Percentiles rank a stretch among this genome's conserved stretches.
phyloP scores from a whole-genome alignment of 2,329 filamentous ascomycete genomes.

The Trichoderma afroharzianum region DNA sequence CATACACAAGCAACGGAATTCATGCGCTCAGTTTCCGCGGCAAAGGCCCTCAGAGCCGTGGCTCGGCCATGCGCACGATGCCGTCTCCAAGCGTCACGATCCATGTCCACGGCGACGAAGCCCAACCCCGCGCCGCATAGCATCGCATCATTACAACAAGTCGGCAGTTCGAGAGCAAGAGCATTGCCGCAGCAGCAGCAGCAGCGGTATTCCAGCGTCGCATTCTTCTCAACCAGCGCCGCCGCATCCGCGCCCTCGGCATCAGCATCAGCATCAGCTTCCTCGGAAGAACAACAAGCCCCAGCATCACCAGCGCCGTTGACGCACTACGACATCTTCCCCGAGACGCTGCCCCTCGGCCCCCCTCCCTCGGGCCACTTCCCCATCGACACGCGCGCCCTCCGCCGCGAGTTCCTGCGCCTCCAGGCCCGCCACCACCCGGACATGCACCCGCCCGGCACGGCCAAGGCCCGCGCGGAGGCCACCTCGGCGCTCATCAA shows the following conservation, averaged over 20 bases:
- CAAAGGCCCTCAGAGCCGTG: conserved; percentile 26
- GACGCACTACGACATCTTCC: conserved; percentile 88
- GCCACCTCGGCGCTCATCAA: conserved; percentile 81
- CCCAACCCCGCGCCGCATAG: not conserved
- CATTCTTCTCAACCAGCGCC: not conserved
- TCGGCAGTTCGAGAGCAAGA: not conserved
- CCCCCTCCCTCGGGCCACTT: conserved; percentile 78
- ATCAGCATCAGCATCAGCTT: not conserved
- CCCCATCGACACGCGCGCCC: conserved; percentile 62
- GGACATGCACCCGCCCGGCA: conserved; percentile 55
- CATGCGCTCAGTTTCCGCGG: conserved; percentile 27
- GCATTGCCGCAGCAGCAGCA: not conserved
- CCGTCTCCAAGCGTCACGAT: conserved; percentile 28
- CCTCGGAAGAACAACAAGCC: not conserved
- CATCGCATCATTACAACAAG: not conserved
- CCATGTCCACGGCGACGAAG: conserved; percentile 16
- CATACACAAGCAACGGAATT: not conserved
- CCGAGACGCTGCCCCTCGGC: conserved; percentile 68
- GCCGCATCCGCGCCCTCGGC: not conserved
- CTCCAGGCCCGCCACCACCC: conserved; percentile 77
- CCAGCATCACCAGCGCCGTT: conserved; percentile 27
- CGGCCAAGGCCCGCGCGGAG: conserved; percentile 62
- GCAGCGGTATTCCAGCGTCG: not conserved
- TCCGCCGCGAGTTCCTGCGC: conserved; percentile 81
- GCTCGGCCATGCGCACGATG: conserved; percentile 35